These are phyloP conservation scores for Tetraselmis striata DNA, from an alignment of 139 green algal species.

Conservation along the genomic window DNA sequence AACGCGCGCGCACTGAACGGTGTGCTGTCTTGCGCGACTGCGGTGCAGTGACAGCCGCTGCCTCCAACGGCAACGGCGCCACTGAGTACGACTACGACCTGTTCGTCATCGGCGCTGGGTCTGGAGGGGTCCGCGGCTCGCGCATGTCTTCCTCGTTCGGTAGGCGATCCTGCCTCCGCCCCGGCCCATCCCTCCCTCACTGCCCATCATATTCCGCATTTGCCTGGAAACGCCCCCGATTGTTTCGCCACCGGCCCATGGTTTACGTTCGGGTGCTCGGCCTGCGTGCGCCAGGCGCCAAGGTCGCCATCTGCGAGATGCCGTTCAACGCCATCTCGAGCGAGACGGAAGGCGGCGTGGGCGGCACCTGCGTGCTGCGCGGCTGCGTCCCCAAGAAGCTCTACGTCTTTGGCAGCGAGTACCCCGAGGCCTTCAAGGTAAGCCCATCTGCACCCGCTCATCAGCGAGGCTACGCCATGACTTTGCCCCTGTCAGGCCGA, in stretches of 20 bases:
- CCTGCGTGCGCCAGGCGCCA: constrained; percentile 51
- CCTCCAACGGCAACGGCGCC: not conserved
- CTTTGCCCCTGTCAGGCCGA: too few species aligned
- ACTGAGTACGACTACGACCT: constrained; percentile 69
- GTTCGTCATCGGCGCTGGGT: constrained; percentile 74
- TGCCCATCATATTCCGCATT: too few species aligned
- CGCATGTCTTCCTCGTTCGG: constrained; percentile 42
- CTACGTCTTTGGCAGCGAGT: constrained; percentile 43
- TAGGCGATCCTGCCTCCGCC: not conserved
- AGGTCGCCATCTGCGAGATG: constrained; percentile 76
- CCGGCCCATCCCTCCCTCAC: too few species aligned
- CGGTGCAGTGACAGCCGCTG: too few species aligned
- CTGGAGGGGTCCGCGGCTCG: constrained; percentile 61
- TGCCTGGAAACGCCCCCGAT: too few species aligned
- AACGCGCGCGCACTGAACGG: too few species aligned
- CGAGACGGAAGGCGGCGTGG: constrained; percentile 63
- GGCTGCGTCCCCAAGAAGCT: constrained; percentile 77
- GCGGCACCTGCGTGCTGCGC: constrained; percentile 75
- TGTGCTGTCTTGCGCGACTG: too few species aligned
- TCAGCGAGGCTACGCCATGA: too few species aligned
- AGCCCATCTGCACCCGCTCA: too few species aligned
- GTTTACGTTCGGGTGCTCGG: too few species aligned
- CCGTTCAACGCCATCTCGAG: constrained; percentile 54
- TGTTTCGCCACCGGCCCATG: too few species aligned
- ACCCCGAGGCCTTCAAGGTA: constrained; percentile 46